Percentiles rank a stretch among this genome's conserved stretches.
These are phyloP conservation scores for Moesziomyces sp. DNA, from an alignment of 1,284 basidiomycete genomes.

Conservation along the genomic window DNA sequence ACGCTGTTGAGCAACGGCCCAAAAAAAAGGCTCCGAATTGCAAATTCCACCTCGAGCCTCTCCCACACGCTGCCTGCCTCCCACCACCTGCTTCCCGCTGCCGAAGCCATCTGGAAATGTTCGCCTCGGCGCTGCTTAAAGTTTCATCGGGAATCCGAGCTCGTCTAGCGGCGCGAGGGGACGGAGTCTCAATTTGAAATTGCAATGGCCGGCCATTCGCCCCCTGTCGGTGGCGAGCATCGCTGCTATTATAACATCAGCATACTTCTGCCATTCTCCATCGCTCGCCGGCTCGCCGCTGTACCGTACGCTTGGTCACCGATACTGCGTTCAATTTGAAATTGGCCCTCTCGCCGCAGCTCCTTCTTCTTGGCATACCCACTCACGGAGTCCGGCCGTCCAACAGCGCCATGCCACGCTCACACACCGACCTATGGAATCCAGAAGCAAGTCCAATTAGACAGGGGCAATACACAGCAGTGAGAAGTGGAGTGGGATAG, in stretches of 20 bases:
- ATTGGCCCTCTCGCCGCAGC: background rate
- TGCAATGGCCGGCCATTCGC: background rate
- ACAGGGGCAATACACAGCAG: background rate
- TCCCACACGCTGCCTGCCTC: too few species aligned
- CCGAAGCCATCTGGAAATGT: too few species aligned
- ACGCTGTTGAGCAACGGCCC: background rate
- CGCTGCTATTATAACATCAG: background rate
- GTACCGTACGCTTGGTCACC: too few species aligned
- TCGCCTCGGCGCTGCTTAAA: too few species aligned
- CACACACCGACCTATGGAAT: background rate
- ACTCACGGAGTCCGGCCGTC: background rate
- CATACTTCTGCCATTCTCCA: too few species aligned
- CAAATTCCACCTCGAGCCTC: slow-evolving; percentile 7
- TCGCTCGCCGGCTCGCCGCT: too few species aligned
- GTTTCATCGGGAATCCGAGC: too few species aligned
- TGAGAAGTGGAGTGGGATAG: too few species aligned
- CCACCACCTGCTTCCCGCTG: too few species aligned
- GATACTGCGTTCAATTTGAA: background rate
- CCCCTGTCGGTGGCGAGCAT: too few species aligned
- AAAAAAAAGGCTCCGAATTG: slow-evolving; percentile 11
- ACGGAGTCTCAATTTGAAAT: background rate
- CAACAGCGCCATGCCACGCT: background rate
- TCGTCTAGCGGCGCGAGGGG: too few species aligned
- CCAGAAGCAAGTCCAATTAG: background rate
- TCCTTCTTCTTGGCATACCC: too few species aligned